Evolutionary conservation across 257 asterid genomes (phyloP).

Genomic region (Salvia miltiorrhiza): DNA sequence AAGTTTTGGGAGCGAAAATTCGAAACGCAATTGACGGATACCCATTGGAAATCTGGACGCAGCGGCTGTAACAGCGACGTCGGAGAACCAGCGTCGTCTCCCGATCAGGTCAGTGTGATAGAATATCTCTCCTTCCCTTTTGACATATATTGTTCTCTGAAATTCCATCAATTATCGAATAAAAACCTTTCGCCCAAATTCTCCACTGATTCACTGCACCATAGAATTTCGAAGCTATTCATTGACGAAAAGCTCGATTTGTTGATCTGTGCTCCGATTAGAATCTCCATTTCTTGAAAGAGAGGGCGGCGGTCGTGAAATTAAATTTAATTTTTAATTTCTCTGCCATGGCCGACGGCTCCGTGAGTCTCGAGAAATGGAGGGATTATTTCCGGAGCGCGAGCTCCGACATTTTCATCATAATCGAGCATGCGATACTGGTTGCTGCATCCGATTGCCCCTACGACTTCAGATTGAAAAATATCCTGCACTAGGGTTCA

Average conservation of each 20-base stretch:
- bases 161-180: conserved; percentile 37
- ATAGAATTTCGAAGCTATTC: not conserved
- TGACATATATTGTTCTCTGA: conserved; percentile 45
- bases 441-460: conserved; percentile 89
- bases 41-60: no score
- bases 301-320: conserved; percentile 15
- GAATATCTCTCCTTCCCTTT: conserved; percentile 36
- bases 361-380: conserved; percentile 67
- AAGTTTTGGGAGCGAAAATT: no score
- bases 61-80: no score
- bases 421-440: conserved; percentile 68
- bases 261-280: conserved; percentile 34
- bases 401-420: conserved; percentile 63
- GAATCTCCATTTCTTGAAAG: conserved; percentile 19
- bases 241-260: conserved; percentile 27
- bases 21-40: no score
- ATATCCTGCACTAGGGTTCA: no score
- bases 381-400: conserved; percentile 76
- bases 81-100: no score
- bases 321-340: not conserved
- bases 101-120: conserved; percentile 26
- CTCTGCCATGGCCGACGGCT: conserved; percentile 56
- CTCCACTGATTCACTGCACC: conserved; percentile 32
- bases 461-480: conserved; percentile 58
- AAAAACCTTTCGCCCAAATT: conserved; percentile 28